These are phyloP conservation scores for Nigrograna mackinnonii DNA, from an alignment of 2,329 filamentous ascomycete genomes.

Conservation along the genomic window DNA sequence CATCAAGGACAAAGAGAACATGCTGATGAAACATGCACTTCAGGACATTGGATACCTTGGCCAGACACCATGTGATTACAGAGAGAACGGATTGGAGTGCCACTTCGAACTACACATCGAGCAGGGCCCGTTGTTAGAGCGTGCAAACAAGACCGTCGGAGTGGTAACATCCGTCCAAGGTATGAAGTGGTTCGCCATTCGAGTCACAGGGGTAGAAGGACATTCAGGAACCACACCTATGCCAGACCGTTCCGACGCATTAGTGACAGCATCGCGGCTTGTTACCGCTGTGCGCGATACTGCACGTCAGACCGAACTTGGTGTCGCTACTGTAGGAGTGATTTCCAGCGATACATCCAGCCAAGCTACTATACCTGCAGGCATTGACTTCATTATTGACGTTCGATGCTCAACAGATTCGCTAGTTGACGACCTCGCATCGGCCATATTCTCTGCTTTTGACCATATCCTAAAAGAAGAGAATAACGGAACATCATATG, in stretches of 20 bases:
- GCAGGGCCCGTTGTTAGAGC: slow-evolving; percentile 74
- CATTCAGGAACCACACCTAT: slow-evolving; percentile 69
- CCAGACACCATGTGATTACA: slow-evolving; percentile 55
- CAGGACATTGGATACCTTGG: slow-evolving; percentile 36
- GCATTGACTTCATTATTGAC: slow-evolving; percentile 31
- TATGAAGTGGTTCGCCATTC: slow-evolving; percentile 65
- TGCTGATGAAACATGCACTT: slow-evolving; percentile 46
- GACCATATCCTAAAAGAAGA: slow-evolving; percentile 23
- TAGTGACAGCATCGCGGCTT: slow-evolving; percentile 29
- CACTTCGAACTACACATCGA: slow-evolving; percentile 86
- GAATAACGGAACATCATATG: slow-evolving; percentile 22
- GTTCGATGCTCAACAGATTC: slow-evolving; percentile 29
- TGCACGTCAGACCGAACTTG: slow-evolving; percentile 18
- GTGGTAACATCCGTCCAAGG: slow-evolving; percentile 73
- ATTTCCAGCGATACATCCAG: slow-evolving; percentile 31
- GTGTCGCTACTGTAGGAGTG: slow-evolving; percentile 32
- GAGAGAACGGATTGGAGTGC: slow-evolving; percentile 65
- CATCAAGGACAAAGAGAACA: slow-evolving; percentile 53
- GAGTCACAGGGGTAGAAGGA: slow-evolving; percentile 34
- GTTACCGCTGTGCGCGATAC: slow-evolving; percentile 28
- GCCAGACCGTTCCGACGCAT: slow-evolving; percentile 53
- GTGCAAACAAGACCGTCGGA: slow-evolving; percentile 62
- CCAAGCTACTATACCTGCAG: slow-evolving; percentile 31
- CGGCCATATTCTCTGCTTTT: slow-evolving; percentile 21
- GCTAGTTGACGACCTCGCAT: slow-evolving; percentile 25